phyloP scores from a whole-genome alignment of 2,329 filamentous ascomycete species.

The Calonectria fujianensis region DNA sequence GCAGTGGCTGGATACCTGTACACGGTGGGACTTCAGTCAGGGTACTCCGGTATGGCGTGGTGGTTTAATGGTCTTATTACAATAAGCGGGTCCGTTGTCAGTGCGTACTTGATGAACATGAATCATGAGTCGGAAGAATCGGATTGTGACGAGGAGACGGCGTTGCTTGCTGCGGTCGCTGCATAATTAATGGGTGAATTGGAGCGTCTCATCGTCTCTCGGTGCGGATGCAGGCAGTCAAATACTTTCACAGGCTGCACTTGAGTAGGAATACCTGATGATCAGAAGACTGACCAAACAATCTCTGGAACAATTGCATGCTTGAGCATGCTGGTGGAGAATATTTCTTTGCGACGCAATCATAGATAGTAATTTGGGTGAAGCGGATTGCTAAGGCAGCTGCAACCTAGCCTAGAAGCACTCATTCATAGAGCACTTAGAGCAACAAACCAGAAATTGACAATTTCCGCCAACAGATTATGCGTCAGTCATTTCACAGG shows the following conservation, averaged over 20 bases:
- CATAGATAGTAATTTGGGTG: background rate
- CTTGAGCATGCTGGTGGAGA: background rate
- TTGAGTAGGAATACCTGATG: background rate
- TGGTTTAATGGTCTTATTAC: constrained; percentile 80
- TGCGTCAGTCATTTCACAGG: background rate
- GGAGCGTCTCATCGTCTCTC: background rate
- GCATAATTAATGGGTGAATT: background rate
- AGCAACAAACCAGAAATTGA: constrained; percentile 5
- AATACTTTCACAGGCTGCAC: background rate
- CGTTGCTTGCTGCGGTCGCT: constrained; percentile 9
- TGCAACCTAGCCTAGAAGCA: background rate
- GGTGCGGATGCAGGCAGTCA: background rate
- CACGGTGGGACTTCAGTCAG: constrained; percentile 84
- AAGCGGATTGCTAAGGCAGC: background rate
- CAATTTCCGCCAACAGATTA: background rate
- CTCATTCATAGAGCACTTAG: constrained; percentile 18
- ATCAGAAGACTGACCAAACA: background rate
- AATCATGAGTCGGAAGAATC: constrained; percentile 3
- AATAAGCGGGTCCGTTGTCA: constrained; percentile 8
- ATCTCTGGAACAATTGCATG: background rate
- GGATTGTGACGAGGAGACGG: constrained; percentile 34
- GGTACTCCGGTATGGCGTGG: constrained; percentile 93
- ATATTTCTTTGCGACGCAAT: background rate
- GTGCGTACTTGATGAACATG: constrained; percentile 27
- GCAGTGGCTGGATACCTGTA: constrained; percentile 91